Percentiles rank a stretch among this genome's conserved stretches.
Conservation (phyloP, 2,329 filamentous ascomycete species). For the Colletotrichum sp. region DNA sequence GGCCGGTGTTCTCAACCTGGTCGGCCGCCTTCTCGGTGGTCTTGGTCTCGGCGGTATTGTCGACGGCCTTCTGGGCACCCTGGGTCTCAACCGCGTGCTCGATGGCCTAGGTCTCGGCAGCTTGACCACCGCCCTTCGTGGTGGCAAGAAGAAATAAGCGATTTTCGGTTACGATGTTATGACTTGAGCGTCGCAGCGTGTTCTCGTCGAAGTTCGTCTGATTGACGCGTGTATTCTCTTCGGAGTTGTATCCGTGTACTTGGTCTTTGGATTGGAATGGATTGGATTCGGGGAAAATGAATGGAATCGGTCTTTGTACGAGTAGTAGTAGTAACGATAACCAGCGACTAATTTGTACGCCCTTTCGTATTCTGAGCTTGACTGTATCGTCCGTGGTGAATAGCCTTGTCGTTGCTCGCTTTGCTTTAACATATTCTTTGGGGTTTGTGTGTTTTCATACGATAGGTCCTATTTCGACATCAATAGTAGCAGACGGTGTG, state of each 20-base stretch:
- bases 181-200: background rate
- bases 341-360: constrained; percentile 3
- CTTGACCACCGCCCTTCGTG: constrained; percentile 41
- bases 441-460: background rate
- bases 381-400: background rate
- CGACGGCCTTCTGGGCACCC: constrained; percentile 76
- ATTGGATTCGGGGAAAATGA: background rate
- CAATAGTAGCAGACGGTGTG: background rate
- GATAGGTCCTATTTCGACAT: background rate
- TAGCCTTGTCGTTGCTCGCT: background rate
- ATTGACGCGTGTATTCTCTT: background rate
- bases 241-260: background rate
- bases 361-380: background rate
- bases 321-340: background rate
- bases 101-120: constrained; percentile 71
- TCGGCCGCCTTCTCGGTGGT: constrained; percentile 79
- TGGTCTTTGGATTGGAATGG: background rate
- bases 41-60: constrained; percentile 84
- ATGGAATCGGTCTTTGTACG: background rate
- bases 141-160: constrained; percentile 33
- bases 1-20: constrained; percentile 81
- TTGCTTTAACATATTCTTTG: rapidly evolving
- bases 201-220: background rate
- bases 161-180: background rate
- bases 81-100: constrained; percentile 78